Conservation (phyloP, 139 green algal genomes). For the Coccomyxa sp. region DNA sequence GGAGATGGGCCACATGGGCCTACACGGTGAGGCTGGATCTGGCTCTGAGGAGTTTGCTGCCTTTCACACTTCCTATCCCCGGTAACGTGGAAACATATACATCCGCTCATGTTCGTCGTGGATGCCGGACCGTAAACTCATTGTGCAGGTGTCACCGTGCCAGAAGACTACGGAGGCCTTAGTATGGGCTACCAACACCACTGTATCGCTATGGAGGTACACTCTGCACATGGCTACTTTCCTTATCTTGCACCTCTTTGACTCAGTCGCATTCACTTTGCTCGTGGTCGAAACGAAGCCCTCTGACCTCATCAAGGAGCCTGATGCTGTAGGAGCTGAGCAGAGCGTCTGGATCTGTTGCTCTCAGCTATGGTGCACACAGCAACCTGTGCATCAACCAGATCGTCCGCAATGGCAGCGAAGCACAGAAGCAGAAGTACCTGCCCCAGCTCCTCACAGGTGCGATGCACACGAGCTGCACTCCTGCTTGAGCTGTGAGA, state of each 20-base stretch:
- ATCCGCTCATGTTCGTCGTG: background rate
- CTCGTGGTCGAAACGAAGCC: background rate
- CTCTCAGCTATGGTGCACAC: conserved; percentile 86
- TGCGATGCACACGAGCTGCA: background rate
- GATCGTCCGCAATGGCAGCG: conserved; percentile 73
- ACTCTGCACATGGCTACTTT: background rate
- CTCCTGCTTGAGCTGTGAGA: background rate
- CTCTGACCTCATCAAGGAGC: background rate
- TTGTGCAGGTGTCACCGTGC: conserved; percentile 60
- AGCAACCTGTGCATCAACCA: conserved; percentile 95
- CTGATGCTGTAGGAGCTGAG: conserved; percentile 66
- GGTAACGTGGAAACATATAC: background rate
- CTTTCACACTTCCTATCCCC: background rate
- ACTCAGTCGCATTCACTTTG: background rate
- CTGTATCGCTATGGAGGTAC: conserved; percentile 88
- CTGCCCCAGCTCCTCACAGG: conserved; percentile 72
- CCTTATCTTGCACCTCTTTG: background rate
- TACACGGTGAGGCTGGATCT: conserved; percentile 58
- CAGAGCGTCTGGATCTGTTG: conserved; percentile 75
- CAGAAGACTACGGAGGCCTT: conserved; percentile 78
- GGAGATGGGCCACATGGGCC: conserved; percentile 77
- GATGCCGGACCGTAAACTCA: background rate
- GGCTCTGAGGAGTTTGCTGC: background rate
- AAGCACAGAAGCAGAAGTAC: conserved; percentile 68
- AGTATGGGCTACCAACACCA: conserved; percentile 80